These are phyloP conservation scores for Excoecaria cochinchinensis DNA, from an alignment of 345 rosid species.

Conservation along the genomic window DNA sequence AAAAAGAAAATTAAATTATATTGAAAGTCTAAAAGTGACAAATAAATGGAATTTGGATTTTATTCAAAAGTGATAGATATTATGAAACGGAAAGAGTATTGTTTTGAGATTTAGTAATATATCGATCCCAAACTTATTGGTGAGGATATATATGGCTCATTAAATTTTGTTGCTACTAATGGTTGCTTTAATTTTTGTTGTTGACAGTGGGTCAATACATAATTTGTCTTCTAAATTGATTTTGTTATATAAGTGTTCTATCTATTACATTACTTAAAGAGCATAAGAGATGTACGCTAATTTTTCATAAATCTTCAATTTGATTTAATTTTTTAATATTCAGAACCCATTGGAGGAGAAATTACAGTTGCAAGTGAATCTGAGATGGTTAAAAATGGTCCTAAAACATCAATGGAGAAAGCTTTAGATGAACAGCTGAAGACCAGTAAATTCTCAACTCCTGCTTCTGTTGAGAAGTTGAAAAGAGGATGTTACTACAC, in stretches of 20 bases:
- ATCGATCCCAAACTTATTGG: neutral
- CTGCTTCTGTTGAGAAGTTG: slow-evolving; percentile 35
- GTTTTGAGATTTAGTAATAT: neutral
- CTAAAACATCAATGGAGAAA: slow-evolving; percentile 60
- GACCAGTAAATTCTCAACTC: slow-evolving; percentile 47
- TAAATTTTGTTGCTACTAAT: neutral
- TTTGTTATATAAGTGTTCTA: neutral
- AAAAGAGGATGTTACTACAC: slow-evolving; percentile 75
- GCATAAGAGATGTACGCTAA: neutral
- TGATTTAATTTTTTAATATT: slow-evolving; percentile 10
- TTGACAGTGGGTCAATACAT: neutral
- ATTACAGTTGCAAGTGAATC: slow-evolving; percentile 68
- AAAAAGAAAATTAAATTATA: too few species aligned
- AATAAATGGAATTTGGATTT: too few species aligned
- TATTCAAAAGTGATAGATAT: too few species aligned
- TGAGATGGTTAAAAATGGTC: slow-evolving; percentile 38
- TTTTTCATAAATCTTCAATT: slow-evolving; percentile 1
- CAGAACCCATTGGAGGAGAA: slow-evolving; percentile 96
- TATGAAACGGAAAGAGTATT: too few species aligned
- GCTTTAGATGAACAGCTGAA: slow-evolving; percentile 69
- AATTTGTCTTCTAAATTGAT: neutral
- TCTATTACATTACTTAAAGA: neutral
- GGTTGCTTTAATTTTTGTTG: neutral
- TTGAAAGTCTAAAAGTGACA: too few species aligned
- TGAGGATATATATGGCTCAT: too few species aligned